Conservation (phyloP, 768 basidiomycete species). For the Lanmaoa pseudosensibilis region DNA sequence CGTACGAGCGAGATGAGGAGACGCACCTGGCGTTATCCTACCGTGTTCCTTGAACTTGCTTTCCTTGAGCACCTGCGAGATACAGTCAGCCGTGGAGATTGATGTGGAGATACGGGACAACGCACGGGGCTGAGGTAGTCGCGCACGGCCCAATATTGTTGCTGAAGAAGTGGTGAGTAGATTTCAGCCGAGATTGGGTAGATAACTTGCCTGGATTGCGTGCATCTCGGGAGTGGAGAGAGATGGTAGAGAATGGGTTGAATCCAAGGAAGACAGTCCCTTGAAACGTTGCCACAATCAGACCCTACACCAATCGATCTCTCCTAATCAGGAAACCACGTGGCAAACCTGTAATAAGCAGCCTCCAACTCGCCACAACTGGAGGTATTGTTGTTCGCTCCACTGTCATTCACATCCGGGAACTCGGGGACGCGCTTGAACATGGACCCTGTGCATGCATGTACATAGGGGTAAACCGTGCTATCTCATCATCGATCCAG, state of each 20-base stretch:
- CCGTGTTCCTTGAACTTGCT: slow-evolving; percentile 99
- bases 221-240: slow-evolving; percentile 38
- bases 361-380: no score
- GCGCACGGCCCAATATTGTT: slow-evolving; percentile 90
- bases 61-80: slow-evolving; percentile 83
- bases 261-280: slow-evolving; percentile 18
- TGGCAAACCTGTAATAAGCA: slow-evolving; percentile 14
- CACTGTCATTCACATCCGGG: neutral
- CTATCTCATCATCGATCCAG: neutral
- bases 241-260: slow-evolving; percentile 10
- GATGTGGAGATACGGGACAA: slow-evolving; percentile 20
- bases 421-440: neutral
- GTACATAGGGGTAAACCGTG: neutral
- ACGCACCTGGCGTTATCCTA: slow-evolving; percentile 86
- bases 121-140: slow-evolving; percentile 91
- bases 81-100: slow-evolving; percentile 27
- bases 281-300: slow-evolving; percentile 29
- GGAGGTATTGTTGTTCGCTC: no score
- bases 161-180: slow-evolving; percentile 43
- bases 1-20: neutral
- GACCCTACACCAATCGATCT: slow-evolving; percentile 35
- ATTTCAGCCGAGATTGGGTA: neutral
- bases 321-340: slow-evolving; percentile 32
- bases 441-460: neutral
- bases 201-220: slow-evolving; percentile 43